Conservation (phyloP, 2,329 filamentous ascomycete genomes). For the Penicillium sp. region DNA sequence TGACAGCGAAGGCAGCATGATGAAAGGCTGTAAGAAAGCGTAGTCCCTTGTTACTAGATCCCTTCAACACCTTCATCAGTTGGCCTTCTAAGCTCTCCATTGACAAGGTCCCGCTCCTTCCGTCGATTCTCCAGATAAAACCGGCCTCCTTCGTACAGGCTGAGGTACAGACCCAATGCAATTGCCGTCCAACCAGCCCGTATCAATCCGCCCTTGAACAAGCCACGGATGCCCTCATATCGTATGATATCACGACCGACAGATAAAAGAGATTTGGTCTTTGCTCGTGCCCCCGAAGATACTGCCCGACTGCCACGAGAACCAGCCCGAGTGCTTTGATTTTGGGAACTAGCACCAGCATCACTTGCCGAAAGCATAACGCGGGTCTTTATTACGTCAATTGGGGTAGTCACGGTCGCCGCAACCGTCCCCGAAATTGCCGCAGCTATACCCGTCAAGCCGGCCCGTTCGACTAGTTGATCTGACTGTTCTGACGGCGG, state of each 20-base stretch:
- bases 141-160: constrained; percentile 79
- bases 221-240: constrained; percentile 66
- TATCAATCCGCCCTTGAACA: constrained; percentile 71
- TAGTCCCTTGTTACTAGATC: not conserved
- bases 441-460: constrained; percentile 71
- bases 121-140: constrained; percentile 51
- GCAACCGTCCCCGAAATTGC: constrained; percentile 71
- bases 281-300: not conserved
- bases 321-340: not conserved
- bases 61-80: constrained; percentile 2
- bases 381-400: constrained; percentile 85
- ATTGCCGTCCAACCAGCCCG: constrained; percentile 77
- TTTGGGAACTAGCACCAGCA: not conserved
- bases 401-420: constrained; percentile 79
- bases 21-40: not conserved
- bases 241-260: constrained; percentile 64
- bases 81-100: no score
- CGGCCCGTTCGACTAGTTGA: constrained; percentile 61
- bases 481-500: constrained; percentile 15
- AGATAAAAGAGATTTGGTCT: constrained; percentile 46
- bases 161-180: constrained; percentile 79
- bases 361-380: constrained; percentile 71
- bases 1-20: not conserved
- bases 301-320: not conserved
- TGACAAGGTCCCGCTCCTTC: constrained; percentile 15